Conservation (phyloP, 495 filamentous ascomycete species). For the Glonium stellatum region DNA sequence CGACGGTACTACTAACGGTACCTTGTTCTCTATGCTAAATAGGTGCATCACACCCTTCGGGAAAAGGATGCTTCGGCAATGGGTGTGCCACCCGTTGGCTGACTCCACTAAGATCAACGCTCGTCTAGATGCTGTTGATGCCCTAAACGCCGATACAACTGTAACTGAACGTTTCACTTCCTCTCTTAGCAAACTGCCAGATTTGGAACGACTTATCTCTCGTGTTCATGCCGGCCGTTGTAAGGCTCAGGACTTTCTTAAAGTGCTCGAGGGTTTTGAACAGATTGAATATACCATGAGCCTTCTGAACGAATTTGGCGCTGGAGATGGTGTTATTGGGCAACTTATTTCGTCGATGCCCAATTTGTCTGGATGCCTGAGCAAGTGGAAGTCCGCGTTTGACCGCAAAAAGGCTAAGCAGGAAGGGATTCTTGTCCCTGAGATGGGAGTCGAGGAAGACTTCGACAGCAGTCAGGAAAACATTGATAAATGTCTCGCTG, state of each 20-base stretch:
- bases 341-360: conserved; percentile 80
- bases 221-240: conserved; percentile 87
- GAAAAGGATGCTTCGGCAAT: conserved; percentile 93
- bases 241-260: conserved; percentile 82
- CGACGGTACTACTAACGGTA: conserved; percentile 77
- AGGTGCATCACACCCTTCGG: conserved; percentile 94
- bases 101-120: conserved; percentile 84
- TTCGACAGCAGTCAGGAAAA: conserved; percentile 80
- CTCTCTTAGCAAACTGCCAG: conserved; percentile 82
- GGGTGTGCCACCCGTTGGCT: conserved; percentile 93
- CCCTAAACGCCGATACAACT: conserved; percentile 72
- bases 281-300: conserved; percentile 89
- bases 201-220: conserved; percentile 90
- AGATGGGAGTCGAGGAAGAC: conserved; percentile 83
- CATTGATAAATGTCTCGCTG: conserved; percentile 62
- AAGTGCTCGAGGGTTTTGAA: conserved; percentile 94
- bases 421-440: conserved; percentile 71
- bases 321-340: conserved; percentile 74
- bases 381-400: conserved; percentile 88
- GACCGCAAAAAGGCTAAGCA: conserved; percentile 74
- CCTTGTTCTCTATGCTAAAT: conserved; percentile 84
- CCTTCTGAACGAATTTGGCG: conserved; percentile 61
- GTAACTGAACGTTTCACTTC: conserved; percentile 77
- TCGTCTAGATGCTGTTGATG: conserved; percentile 90
- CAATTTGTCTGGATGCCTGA: conserved; percentile 62